Evolutionary conservation across 148 eudicot genomes (phyloP).

Genomic region (Euryodendron excelsum): DNA sequence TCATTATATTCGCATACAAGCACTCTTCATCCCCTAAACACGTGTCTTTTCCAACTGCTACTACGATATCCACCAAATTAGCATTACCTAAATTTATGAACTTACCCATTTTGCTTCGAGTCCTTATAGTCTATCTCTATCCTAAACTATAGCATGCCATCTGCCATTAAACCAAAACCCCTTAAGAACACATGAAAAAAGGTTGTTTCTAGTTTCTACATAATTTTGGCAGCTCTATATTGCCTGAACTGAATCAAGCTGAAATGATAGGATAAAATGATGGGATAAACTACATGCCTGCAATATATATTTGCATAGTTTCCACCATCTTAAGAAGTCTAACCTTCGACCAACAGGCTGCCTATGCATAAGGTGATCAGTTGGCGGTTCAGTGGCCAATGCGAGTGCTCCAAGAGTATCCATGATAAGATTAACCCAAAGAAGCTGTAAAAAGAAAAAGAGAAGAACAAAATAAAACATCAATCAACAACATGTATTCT

Average conservation of each 20-base stretch:
- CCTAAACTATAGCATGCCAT: background rate
- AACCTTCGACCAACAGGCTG: conserved; percentile 94
- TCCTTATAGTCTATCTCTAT: background rate
- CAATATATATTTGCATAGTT: background rate
- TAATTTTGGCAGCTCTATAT: background rate
- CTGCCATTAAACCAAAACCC: background rate
- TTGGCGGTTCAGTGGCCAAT: conserved; percentile 98
- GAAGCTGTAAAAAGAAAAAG: conserved; percentile 52
- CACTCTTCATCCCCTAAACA: background rate
- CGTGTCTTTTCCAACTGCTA: background rate
- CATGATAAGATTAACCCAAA: conserved; percentile 97
- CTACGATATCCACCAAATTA: background rate
- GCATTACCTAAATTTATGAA: background rate
- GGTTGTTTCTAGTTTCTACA: too few species aligned
- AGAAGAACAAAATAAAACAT: background rate
- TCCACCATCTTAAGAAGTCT: conserved; percentile 10
- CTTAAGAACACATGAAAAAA: background rate
- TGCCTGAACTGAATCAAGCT: background rate
- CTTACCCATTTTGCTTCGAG: background rate
- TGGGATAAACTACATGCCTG: background rate
- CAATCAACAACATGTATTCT: background rate
- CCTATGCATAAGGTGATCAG: conserved; percentile 84
- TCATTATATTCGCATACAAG: background rate
- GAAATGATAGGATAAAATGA: background rate
- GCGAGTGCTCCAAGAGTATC: conserved; percentile 98